Conservation (phyloP, 129 eudicot species). For the Sambucus nigra region DNA sequence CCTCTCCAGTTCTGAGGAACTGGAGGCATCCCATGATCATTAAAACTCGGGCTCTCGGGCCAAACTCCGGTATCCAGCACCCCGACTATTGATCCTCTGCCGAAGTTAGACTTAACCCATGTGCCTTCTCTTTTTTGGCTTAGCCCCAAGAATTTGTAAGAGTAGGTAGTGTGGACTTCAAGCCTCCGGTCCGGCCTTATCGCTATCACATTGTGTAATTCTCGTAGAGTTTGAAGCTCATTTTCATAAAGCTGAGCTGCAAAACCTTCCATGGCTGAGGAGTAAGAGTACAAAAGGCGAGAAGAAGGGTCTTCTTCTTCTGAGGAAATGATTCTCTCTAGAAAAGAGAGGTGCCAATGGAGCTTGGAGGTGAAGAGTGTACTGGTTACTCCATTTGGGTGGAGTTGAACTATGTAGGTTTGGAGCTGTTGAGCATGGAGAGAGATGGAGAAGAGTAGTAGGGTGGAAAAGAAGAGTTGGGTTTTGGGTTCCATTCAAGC, state of each 20-base stretch:
- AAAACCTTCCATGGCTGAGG: constrained; percentile 80
- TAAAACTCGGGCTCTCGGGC: constrained; percentile 96
- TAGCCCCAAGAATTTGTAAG: constrained; percentile 82
- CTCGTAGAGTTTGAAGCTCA: constrained; percentile 36
- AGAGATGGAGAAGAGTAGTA: constrained; percentile 14
- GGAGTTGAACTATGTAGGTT: constrained; percentile 82
- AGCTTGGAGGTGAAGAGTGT: constrained; percentile 45
- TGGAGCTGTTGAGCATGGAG: constrained; percentile 25
- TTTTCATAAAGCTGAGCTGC: constrained; percentile 54
- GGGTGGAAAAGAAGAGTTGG: constrained; percentile 14
- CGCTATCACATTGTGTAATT: constrained; percentile 51
- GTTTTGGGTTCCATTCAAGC: constrained; percentile 30
- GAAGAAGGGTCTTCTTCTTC: constrained; percentile 41
- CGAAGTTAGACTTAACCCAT: constrained; percentile 62
- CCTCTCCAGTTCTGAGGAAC: constrained; percentile 78
- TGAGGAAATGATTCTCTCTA: constrained; percentile 29
- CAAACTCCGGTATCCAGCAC: constrained; percentile 90
- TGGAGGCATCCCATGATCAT: constrained; percentile 65
- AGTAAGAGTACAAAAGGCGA: constrained; percentile 75
- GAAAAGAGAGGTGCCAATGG: constrained; percentile 82
- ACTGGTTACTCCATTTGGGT: constrained; percentile 35
- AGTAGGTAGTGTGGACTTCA: constrained; percentile 74
- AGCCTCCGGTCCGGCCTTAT: constrained; percentile 57
- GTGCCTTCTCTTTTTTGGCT: constrained; percentile 30
- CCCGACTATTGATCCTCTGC: constrained; percentile 74